Conservation (phyloP, 768 basidiomycete genomes). For the Steccherinum ochraceum region DNA sequence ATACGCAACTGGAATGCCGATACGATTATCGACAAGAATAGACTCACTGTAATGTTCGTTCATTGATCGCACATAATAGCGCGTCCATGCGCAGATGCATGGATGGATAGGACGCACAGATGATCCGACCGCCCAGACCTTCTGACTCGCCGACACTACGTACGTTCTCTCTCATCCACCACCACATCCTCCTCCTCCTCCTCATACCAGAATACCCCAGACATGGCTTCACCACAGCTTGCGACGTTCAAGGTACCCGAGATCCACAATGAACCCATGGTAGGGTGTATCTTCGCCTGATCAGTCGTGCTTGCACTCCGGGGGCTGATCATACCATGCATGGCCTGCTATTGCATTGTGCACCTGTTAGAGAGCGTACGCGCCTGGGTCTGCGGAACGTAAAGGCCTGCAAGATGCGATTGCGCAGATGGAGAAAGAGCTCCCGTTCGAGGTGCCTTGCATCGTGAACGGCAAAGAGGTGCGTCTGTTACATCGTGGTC, state of each 20-base stretch:
- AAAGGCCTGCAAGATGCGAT: slow-evolving; percentile 65
- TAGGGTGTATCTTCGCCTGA: slow-evolving; percentile 22
- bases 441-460: slow-evolving; percentile 91
- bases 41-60: background rate
- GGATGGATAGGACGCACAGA: background rate
- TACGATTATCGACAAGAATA: no score
- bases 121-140: background rate
- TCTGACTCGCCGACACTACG: background rate
- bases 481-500: background rate
- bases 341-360: background rate
- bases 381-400: slow-evolving; percentile 74
- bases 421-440: slow-evolving; percentile 69
- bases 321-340: slow-evolving; percentile 10
- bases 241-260: slow-evolving; percentile 81
- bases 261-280: slow-evolving; percentile 93
- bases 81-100: background rate
- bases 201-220: no score
- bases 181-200: slow-evolving; percentile 18
- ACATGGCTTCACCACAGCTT: slow-evolving; percentile 68
- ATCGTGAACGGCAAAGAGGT: slow-evolving; percentile 74
- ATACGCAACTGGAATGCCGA: no score
- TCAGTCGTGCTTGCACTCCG: background rate
- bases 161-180: background rate
- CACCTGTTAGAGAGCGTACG: slow-evolving; percentile 62
- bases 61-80: background rate